Percentiles rank a stretch among this genome's conserved stretches.
phyloP scores from a whole-genome alignment of 2,329 filamentous ascomycete genomes.

The Fusarium xylarioides region DNA sequence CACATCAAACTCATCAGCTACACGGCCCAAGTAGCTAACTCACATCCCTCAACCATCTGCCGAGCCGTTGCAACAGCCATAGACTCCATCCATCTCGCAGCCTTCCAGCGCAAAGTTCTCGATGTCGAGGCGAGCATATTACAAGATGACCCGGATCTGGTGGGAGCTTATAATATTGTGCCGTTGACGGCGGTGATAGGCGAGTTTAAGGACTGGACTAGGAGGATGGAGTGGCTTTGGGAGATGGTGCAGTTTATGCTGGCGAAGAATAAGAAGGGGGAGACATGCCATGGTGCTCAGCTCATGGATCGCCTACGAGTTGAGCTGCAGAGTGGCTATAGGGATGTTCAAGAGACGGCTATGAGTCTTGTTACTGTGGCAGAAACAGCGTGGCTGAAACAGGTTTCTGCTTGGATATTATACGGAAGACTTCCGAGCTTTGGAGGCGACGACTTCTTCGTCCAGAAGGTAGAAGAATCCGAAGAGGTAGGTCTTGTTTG shows the following conservation, averaged over 20 bases:
- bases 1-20: conserved; percentile 77
- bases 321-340: conserved; percentile 87
- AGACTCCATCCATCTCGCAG: conserved; percentile 75
- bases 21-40: conserved; percentile 71
- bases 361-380: conserved; percentile 77
- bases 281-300: conserved; percentile 70
- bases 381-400: conserved; percentile 90
- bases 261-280: conserved; percentile 45
- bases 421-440: conserved; percentile 84
- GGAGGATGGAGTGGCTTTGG: conserved; percentile 88
- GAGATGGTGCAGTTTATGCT: conserved; percentile 75
- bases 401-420: conserved; percentile 88
- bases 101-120: conserved; percentile 85
- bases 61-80: conserved; percentile 86
- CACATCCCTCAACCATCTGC: conserved; percentile 83
- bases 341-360: conserved; percentile 82
- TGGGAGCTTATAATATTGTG: conserved; percentile 93
- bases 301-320: conserved; percentile 80
- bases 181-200: conserved; percentile 85
- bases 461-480: conserved; percentile 61
- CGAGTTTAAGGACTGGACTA: conserved; percentile 88
- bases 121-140: conserved; percentile 85
- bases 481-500: conserved; percentile 50
- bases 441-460: conserved; percentile 87
- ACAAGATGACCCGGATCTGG: conserved; percentile 77